Evolutionary conservation across 2,329 filamentous ascomycete species (phyloP).

Genomic region (Aspergillus versicolor): DNA sequence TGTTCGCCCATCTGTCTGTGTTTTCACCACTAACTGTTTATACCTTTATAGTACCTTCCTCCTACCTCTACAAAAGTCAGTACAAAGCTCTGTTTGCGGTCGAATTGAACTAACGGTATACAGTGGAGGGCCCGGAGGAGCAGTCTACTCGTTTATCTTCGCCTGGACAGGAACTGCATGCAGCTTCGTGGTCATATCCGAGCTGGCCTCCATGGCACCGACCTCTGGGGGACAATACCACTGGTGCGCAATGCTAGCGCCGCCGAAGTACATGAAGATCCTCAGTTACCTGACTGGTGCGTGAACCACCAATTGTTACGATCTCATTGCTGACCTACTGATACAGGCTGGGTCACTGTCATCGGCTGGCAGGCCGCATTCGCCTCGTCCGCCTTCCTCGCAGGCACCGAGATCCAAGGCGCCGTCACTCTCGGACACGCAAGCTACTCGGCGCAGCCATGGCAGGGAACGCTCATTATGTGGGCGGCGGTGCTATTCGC

Average conservation of each 20-base stretch:
- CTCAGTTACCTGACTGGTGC: slow-evolving; percentile 37
- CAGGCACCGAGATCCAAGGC: slow-evolving; percentile 35
- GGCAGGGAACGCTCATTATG: background rate
- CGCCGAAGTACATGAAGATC: slow-evolving; percentile 32
- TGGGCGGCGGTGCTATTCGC: background rate
- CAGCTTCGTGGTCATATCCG: background rate
- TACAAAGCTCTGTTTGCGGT: background rate
- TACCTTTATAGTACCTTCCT: background rate
- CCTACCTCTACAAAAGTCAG: background rate
- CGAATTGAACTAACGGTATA: background rate
- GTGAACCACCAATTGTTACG: background rate
- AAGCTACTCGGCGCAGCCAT: background rate
- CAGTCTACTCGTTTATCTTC: background rate
- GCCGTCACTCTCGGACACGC: slow-evolving; percentile 30
- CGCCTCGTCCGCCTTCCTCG: slow-evolving; percentile 31
- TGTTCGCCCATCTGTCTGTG: too few relatives aligned
- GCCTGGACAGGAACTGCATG: background rate
- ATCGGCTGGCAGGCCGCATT: slow-evolving; percentile 39
- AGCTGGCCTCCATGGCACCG: background rate
- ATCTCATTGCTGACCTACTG: background rate
- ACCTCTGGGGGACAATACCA: slow-evolving; percentile 42
- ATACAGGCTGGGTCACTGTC: slow-evolving; percentile 35
- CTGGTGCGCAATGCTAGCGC: slow-evolving; percentile 41
- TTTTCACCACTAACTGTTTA: background rate
- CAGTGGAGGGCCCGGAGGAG: background rate